Percentiles rank a stretch among this genome's conserved stretches.
phyloP scores from a whole-genome alignment of 208 protist genomes.

The Leishmania aethiopica region DNA sequence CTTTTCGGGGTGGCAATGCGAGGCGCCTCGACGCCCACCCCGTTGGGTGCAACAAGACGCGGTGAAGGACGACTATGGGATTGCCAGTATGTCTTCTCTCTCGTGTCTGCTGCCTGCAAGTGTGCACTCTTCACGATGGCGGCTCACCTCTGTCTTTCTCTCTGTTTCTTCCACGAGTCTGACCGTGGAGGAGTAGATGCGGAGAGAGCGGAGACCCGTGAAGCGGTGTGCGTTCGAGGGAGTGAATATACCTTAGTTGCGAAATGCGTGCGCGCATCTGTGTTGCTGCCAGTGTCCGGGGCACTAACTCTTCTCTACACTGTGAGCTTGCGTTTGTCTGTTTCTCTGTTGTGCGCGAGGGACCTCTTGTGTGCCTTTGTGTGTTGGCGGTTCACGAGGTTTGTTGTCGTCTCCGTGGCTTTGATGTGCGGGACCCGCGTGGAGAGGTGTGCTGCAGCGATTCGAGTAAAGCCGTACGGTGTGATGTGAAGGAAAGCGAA shows the following conservation, averaged over 20 bases:
- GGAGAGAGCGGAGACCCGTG: not conserved
- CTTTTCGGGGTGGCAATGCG: not conserved
- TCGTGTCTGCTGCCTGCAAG: not conserved
- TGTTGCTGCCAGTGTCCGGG: not conserved
- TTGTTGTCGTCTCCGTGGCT: not conserved
- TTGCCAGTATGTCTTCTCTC: not conserved
- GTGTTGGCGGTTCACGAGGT: not conserved
- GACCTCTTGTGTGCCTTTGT: not conserved
- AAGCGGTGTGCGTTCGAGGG: not conserved
- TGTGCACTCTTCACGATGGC: not conserved
- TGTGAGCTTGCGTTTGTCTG: not conserved
- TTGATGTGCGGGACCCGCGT: not conserved
- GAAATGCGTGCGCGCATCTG: not conserved
- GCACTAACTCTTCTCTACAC: not conserved
- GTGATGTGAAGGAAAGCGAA: too few relatives aligned
- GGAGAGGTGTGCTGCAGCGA: not conserved
- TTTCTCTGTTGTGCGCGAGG: not conserved
- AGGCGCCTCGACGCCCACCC: not conserved
- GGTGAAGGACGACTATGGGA: not conserved
- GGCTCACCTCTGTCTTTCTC: not conserved
- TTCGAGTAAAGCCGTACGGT: not conserved
- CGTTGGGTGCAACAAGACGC: not conserved
- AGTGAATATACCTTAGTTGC: not conserved
- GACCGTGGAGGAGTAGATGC: not conserved
- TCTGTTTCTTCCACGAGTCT: not conserved